Base-by-base conservation (phyloP, 2,329 filamentous ascomycete genomes). In the Botryotinia convoluta region DNA sequence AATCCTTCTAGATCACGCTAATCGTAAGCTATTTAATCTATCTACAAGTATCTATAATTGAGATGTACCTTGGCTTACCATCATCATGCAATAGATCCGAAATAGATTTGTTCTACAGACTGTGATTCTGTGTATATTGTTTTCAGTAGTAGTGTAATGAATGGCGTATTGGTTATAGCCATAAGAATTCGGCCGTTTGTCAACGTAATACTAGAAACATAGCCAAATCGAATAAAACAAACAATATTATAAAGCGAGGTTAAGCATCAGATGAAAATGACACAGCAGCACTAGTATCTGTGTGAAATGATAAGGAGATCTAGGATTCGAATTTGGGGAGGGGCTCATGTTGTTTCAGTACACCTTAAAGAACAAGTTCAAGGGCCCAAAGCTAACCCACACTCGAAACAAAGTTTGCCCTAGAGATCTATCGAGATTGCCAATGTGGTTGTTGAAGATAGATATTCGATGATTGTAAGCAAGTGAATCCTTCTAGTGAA, bases 1-100 rank as follows among this genome's bases (percentile, higher is more conserved):
- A 42, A 39, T 68, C 48, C 65, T 69, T 69, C 37, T 69, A 69
- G 65, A 68, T 68, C 18, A 57, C 48, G 39, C 35, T 42, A 68
- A 42, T 68, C 18, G n/a, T 42, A 42, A 44, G 65, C 65, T 32
- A 39, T 44, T 59, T 42, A 32, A 44, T 42, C 51, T 32, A 39
- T 39, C 32, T 62, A 26, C 16, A n/a, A 29, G 39, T 42, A 29
- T 32, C n/a, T 9, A 57, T n/a, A 32, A 65, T 18, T 39, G 45
- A 42, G 35, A 37, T 42, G 35, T 57, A 26, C 45, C 64, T 35
- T 65, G 29, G 29, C 20, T 68, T 68, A 42, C 48, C 65, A 54
- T 32, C 35, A 54, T 42, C 35, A 68, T 57, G 54, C 48, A 37
- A 42, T 51, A 42, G 48, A 57, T 68, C 48, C 48, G 35, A 57